Conservation (phyloP, 805 yeast species). For the Candida morakotiae region DNA sequence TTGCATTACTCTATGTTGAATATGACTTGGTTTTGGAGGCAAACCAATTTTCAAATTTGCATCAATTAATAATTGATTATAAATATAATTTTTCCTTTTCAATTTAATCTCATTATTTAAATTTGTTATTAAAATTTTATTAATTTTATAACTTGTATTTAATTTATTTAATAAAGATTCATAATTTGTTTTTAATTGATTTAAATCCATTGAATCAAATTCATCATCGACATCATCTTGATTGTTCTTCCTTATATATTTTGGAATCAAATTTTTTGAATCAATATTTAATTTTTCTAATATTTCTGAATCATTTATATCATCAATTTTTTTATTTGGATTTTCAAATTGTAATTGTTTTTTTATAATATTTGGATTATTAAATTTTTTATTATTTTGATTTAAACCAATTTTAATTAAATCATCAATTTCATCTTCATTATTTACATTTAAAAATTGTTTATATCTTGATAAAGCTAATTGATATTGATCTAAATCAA, state of each 20-base stretch:
- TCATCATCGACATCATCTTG: slow-evolving; percentile 12
- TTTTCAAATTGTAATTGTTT: slow-evolving; percentile 8
- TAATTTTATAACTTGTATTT: slow-evolving; percentile 35
- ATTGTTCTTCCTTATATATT: no score
- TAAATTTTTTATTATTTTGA: slow-evolving; percentile 5
- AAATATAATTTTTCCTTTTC: slow-evolving; percentile 35
- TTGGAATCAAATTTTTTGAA: slow-evolving; percentile 3
- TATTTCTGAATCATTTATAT: slow-evolving; percentile 2
- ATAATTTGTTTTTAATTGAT: slow-evolving; percentile 18
- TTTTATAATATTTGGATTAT: slow-evolving; percentile 7
- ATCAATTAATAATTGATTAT: slow-evolving; percentile 41
- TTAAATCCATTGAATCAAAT: slow-evolving; percentile 11
- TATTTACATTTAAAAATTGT: slow-evolving; percentile 9
- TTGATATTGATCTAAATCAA: slow-evolving; percentile 30
- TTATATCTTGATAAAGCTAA: slow-evolving; percentile 32
- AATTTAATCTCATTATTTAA: slow-evolving; percentile 21
- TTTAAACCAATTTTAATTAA: no score
- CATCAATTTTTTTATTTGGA: slow-evolving; percentile 1
- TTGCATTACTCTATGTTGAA: slow-evolving; percentile 9
- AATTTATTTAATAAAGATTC: slow-evolving; percentile 26
- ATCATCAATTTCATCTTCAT: slow-evolving; percentile 5
- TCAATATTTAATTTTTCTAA: slow-evolving; percentile 4
- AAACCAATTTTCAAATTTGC: slow-evolving; percentile 37
- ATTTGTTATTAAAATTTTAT: slow-evolving; percentile 29
- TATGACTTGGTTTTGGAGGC: slow-evolving; percentile 16